A percentile compares a stretch with the other conserved stretches of the same genome.
Evolutionary conservation across 2,329 filamentous ascomycete genomes (phyloP).

Genomic region (Arthrobotrys conoides): DNA sequence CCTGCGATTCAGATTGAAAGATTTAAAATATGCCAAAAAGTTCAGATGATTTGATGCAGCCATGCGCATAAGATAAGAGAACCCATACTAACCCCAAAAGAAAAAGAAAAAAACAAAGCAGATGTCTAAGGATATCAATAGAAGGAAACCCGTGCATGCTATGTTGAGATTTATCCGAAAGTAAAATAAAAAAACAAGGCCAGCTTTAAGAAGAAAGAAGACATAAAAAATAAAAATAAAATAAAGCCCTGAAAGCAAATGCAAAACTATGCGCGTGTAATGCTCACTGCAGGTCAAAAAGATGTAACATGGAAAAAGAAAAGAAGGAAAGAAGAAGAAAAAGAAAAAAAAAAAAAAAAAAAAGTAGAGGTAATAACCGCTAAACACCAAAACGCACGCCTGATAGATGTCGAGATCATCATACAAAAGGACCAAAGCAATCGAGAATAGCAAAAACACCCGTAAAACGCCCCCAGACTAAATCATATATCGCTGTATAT

Average conservation of each 20-base stretch:
- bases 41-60: too few species aligned
- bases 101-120: conserved; percentile 29
- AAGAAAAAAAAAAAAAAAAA: not conserved
- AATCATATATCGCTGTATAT: conserved; percentile 60
- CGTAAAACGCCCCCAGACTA: conserved; percentile 52
- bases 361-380: not conserved
- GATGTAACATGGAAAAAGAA: not conserved
- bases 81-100: conserved; percentile 11
- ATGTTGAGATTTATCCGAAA: conserved; percentile 50
- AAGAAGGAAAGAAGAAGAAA: not conserved
- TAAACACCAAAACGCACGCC: conserved; percentile 43
- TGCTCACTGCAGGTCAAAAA: not conserved
- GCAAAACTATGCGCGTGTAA: conserved; percentile 4
- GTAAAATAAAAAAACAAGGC: conserved; percentile 2
- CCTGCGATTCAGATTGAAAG: not conserved
- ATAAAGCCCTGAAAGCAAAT: not conserved
- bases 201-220: conserved; percentile 23
- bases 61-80: not conserved
- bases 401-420: conserved; percentile 30
- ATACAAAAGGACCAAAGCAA: conserved; percentile 36
- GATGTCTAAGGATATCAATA: conserved; percentile 54
- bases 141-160: conserved; percentile 39
- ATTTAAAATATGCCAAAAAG: not conserved
- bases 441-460: conserved; percentile 38
- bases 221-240: conserved; percentile 9